Base-by-base conservation (phyloP, 2,329 filamentous ascomycete species). In the Neurospora sp. region DNA sequence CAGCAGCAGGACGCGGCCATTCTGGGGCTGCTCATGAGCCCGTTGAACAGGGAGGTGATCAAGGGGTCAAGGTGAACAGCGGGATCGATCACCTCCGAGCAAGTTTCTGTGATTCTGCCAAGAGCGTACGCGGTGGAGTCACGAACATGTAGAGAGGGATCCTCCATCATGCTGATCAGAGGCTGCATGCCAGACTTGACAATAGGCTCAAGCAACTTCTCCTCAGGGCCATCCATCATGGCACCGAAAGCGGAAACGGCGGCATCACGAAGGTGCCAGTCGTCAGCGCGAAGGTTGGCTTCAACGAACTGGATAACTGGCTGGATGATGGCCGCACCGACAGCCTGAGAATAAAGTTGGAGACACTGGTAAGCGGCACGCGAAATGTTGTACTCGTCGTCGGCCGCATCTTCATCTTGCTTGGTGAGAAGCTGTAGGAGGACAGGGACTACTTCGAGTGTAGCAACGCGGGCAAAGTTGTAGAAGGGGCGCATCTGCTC, bases 1-100 rank as follows among this genome's bases (percentile, higher is more conserved):
- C 96, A 97, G 84, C 96, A 99, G 89, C 96, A 98, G 38, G 96
- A 99, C 69, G 93, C 90, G 39, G 95, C 96, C 90, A 99, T 99
- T 87, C 97, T 97, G 71, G 93, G 91, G 79, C 91, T 96, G 82
- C 92, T 95, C 71, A 93, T 89, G 71, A 99, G 86, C 68, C 95
- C 96, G 75, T 90, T 89, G 84, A 99, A 99, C 10, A 99, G 87
- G 52, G 94, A 92, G 70, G 89, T 88, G 77, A 99, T 95, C 73
- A 99, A 85, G 23, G 91, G 89, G 73, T 93, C 91, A 5, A 99
- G 87, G 78, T 97, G 93, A 73, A 90, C 85, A 75, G 87, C 84
- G 52, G 93, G 91, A 79, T 99, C 95, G 77, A 99, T 96, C 66
- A 94, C 91, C 75, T 95, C 92, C 11, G 94, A 93, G 81, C 93